phyloP scores from a whole-genome alignment of 495 filamentous ascomycete genomes.

The Hypoxylon lenormandii region DNA sequence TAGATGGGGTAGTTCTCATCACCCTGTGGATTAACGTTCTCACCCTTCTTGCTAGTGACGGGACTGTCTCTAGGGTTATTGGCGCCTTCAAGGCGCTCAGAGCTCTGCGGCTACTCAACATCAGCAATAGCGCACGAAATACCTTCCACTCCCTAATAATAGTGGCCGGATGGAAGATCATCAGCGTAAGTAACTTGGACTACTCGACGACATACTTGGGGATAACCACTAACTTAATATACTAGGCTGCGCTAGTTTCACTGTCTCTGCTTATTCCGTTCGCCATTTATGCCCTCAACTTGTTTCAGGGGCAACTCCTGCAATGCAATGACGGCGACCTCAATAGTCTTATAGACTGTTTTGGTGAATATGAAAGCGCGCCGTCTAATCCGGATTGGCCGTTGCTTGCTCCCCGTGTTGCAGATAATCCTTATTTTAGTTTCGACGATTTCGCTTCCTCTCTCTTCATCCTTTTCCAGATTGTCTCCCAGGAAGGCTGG shows the following conservation, averaged over 20 bases:
- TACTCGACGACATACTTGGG: constrained; percentile 6
- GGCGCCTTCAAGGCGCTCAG: constrained; percentile 99
- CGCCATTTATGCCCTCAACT: constrained; percentile 91
- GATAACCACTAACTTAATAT: constrained; percentile 12
- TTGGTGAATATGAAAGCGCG: constrained; percentile 79
- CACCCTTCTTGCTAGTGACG: constrained; percentile 80
- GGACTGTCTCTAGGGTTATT: constrained; percentile 84
- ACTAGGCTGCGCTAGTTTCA: constrained; percentile 86
- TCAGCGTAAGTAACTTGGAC: constrained; percentile 61
- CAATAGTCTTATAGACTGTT: constrained; percentile 75
- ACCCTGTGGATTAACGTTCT: constrained; percentile 97
- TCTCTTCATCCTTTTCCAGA: constrained; percentile 96
- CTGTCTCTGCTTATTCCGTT: constrained; percentile 95
- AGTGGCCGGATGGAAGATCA: constrained; percentile 88
- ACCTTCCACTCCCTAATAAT: constrained; percentile 97
- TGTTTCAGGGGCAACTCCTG: constrained; percentile 86
- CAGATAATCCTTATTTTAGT: constrained; percentile 83
- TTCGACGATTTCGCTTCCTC: constrained; percentile 95
- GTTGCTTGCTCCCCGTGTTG: constrained; percentile 82
- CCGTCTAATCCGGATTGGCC: constrained; percentile 81
- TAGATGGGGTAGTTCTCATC: constrained; percentile 90
- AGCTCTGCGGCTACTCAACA: constrained; percentile 89
- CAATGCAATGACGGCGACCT: constrained; percentile 80
- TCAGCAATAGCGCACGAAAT: constrained; percentile 94
- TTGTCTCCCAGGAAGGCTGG: constrained; percentile 99